Base-by-base conservation (phyloP, 2,329 filamentous ascomycete species). In the Ophiostoma populinum region DNA sequence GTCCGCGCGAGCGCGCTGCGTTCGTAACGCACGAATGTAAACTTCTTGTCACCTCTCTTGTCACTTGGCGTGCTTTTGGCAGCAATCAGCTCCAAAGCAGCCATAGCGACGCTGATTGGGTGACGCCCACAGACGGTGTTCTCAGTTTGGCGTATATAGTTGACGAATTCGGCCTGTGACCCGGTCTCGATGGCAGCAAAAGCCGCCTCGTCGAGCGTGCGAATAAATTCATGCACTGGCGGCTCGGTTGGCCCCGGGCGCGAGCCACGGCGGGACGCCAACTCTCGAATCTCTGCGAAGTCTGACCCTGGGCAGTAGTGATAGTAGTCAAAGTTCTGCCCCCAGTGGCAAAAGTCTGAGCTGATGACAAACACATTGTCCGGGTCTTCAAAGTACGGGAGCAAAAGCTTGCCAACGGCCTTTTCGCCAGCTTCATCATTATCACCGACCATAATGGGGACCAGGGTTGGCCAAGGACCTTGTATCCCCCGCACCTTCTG, bases 331-430 rank as follows among this genome's bases (percentile, higher is more conserved):
- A 94, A 98, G 32, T 82, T 67, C 0, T 62, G 47, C 9, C 90
- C 90, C 90, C 90, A 98, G 55, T 98, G 90, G 44, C 87, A 94
- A 53, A 98, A 98, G 53, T 98, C 90, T 1, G 85, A 93, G 53
- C 80, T 90, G 43, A 95, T 68, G 41, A 98, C 68, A 51, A 95
- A 94, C 2, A 77, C 73, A 41, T 81, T 92, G 10, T 66, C 59
- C 0, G 76, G 70, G 45, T 93, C 79, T 22, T 64, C 62, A 6
- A 98, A 58, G 51, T 90, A 92, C 0, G 79, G 75, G 1, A 80
- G 70, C 7, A 98, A 61, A n/a, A 85, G 52, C 18, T 59, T 48
- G 3, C 83, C 90, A 38, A 79, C 71, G 2, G 54, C 58, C 33
- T 69, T 68, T 55, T 95, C 87, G 3, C 75, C 70, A 0, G 57